Base-by-base conservation (phyloP, 83 land plant genomes). In the Thuja plicata region DNA sequence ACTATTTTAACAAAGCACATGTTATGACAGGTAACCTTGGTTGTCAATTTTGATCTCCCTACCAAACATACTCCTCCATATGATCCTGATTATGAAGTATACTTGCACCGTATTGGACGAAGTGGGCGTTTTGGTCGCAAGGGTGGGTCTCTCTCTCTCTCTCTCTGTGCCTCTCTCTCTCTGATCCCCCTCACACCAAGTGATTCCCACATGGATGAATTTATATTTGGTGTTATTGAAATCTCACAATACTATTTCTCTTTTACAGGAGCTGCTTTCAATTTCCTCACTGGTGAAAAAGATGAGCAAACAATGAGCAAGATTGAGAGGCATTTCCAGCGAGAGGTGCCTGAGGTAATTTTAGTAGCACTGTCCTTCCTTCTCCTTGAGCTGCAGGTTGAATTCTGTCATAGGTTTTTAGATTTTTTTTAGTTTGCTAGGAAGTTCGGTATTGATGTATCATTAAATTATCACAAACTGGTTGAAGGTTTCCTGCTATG, bases 41-140 rank as follows among this genome's bases (percentile, higher is more conserved):
- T 98, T 46, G 96, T 97, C 87, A 98, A 98, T 86, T 98, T 88
- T 93, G 98, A 98, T 90, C 94, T 97, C 87, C 99, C 99, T 32
- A 87, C 93, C 24, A 97, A 95, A 88, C 84, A 88, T 91, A 84
- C 70, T 12, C 27, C 17, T 27, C 91, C 86, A 40, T 45, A 85
- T 48, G 96, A 93, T 46, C 99, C 99, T 48, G 98, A 97, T 73
- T 96, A 90, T 91, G 99, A 97, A 87, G 94, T 96, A n/a, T 98
- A 98, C 88, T 86, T 98, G 90, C 99, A 98, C 88, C 91, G 99
- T 77, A 93, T 97, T 55, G 99, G 99, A 19, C 90, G 99, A 88
- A 95, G 98, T 84, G 99, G 99, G 30, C 95, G 99, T 16, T 98
- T 98, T 95, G 99, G 99, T 52, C 94, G 99, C 52, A 96, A 97